Evolutionary conservation across 73 alveolate genomes (phyloP), one percentile per base, ranked within the genome.

Genomic region (Symbiodinium pilosum): DNA sequence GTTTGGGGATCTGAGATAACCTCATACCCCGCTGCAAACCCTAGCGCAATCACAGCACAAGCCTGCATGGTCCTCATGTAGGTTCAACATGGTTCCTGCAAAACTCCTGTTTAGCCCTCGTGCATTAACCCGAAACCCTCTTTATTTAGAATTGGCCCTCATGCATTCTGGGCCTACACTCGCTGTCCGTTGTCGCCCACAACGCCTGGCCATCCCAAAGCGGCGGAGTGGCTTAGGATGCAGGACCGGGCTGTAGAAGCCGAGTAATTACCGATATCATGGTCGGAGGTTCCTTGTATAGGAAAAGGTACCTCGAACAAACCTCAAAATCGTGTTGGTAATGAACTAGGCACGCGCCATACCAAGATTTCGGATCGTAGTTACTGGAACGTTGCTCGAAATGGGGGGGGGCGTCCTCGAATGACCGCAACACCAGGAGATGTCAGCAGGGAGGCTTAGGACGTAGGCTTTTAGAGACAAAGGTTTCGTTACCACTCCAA

Each of bases 171-270:
- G 77, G 77, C 77, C 32, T 64, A 64, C 77, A 64, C 32, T 18
- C 77, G 77, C 77, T 64, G 77, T 64, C 77, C 77, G 11, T 64
- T 64, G 38, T 64, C 77, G 77, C 77, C 77, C 77, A 64, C 77
- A 32, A 64, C 77, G 28, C 77, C 77, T 64, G 77, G 7, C 77
- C 16, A 14, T 4, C 11, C 28, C 30, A 64, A 7, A 36, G 77
- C 77, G 6, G 18, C 8, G 77, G 77, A 28, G 14, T 52, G 69
- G 69, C 14, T 52, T 1, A 52, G 14, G 69, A 7, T 47, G 7
- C 16, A 47, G 16, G 64, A 28, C 69, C 12, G 3, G 11, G 69
- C n/a, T 20, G n/a, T 52, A 18, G 12, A 28, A 28, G 69, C 21
- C 21, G n/a, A 52, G 12, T 20, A 28, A 2, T 52, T 52, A 52